Percentiles rank a stretch among this genome's conserved stretches.
These are phyloP conservation scores for Sporothrix protearum DNA, from an alignment of 2,329 filamentous ascomycete genomes.

Conservation along the genomic window DNA sequence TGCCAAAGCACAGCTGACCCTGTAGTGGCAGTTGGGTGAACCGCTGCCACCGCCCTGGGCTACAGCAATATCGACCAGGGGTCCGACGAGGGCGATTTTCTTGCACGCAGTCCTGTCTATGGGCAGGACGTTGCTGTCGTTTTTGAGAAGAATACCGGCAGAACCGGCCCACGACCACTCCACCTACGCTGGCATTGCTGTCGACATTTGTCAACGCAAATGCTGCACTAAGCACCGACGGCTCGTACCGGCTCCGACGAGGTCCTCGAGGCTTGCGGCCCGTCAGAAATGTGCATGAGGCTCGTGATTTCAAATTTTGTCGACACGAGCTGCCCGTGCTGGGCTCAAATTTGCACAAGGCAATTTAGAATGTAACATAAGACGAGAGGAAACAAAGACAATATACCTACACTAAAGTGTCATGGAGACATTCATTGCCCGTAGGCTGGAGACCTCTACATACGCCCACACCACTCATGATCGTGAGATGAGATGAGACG, in stretches of 20 bases:
- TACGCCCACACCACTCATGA: background rate
- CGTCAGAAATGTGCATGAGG: slow-evolving; percentile 30
- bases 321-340: slow-evolving; percentile 22
- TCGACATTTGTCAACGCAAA: slow-evolving; percentile 16
- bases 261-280: slow-evolving; percentile 30
- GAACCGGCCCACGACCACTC: slow-evolving; percentile 49
- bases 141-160: slow-evolving; percentile 60
- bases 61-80: slow-evolving; percentile 54
- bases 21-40: slow-evolving; percentile 58
- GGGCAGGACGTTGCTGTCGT: slow-evolving; percentile 52
- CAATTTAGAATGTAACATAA: background rate
- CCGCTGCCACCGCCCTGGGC: slow-evolving; percentile 66
- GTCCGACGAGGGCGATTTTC: slow-evolving; percentile 53
- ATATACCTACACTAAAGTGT: no score
- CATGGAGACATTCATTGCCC: no score
- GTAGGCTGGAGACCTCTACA: no score
- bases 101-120: slow-evolving; percentile 32
- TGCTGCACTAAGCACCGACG: background rate
- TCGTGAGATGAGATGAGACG: background rate
- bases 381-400: background rate
- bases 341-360: slow-evolving; percentile 26
- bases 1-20: slow-evolving; percentile 66
- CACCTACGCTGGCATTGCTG: background rate
- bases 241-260: slow-evolving; percentile 27
- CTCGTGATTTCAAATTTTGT: slow-evolving; percentile 26